phyloP scores from a whole-genome alignment of 306 rosid species.

The Leucaena leucocephala region DNA sequence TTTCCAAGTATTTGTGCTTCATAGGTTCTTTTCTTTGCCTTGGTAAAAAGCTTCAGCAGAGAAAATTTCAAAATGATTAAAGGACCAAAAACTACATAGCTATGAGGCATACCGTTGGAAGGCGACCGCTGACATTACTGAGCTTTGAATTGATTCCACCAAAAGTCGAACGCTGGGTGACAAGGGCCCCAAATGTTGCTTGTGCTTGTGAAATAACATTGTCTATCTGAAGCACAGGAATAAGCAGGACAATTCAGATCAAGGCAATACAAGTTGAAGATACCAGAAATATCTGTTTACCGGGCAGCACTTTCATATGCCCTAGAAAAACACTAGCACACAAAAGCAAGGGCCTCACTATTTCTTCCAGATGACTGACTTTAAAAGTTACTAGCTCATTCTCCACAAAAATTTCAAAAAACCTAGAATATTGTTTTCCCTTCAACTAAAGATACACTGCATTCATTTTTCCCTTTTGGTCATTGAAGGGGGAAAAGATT shows the following conservation, averaged over 20 bases:
- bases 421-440: neutral
- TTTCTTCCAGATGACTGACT: neutral
- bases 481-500: neutral
- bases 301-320: conserved; percentile 11
- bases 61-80: conserved; percentile 3
- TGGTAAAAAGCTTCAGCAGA: too few species aligned
- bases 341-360: neutral
- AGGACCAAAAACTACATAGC: conserved; percentile 9
- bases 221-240: conserved; percentile 66
- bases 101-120: conserved; percentile 74
- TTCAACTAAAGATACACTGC: neutral
- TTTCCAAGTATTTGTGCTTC: neutral
- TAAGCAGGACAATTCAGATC: conserved; percentile 27
- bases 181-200: conserved; percentile 92
- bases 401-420: neutral
- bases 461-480: neutral
- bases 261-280: conserved; percentile 30
- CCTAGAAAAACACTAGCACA: neutral
- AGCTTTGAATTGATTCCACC: conserved; percentile 96
- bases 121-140: conserved; percentile 90
- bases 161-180: conserved; percentile 86
- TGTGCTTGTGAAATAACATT: conserved; percentile 92
- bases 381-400: neutral
- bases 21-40: neutral
- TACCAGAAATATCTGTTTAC: neutral